These are phyloP conservation scores for Clitoria ternatea DNA, from an alignment of 306 rosid species.

Conservation along the genomic window DNA sequence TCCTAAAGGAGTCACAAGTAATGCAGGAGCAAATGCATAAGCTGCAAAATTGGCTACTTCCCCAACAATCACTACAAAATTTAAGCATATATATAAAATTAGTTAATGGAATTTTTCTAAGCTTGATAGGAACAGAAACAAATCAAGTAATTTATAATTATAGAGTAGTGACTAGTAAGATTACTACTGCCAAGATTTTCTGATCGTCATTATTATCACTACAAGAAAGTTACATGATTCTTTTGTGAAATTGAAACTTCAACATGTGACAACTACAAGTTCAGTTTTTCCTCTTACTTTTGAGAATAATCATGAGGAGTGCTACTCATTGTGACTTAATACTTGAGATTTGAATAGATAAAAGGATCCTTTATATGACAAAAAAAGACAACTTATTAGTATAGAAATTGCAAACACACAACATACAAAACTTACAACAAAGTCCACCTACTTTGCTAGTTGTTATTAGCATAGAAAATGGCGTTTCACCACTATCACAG, in stretches of 20 bases:
- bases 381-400: background rate
- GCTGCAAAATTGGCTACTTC: slow-evolving; percentile 97
- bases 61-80: slow-evolving; percentile 71
- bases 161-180: too few relatives aligned
- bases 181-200: background rate
- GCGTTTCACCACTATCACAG: background rate
- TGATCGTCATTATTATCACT: background rate
- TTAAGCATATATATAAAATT: slow-evolving; percentile 6
- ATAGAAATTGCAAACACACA: background rate
- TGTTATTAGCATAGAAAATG: too few relatives aligned
- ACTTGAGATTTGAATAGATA: background rate
- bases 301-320: background rate
- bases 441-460: background rate
- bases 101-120: background rate
- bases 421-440: background rate
- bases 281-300: background rate
- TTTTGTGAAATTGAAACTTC: background rate
- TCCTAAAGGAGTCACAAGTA: slow-evolving; percentile 93
- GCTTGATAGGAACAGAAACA: background rate
- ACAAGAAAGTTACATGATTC: background rate
- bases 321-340: background rate
- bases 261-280: background rate
- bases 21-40: slow-evolving; percentile 93
- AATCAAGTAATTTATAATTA: background rate
- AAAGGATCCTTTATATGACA: background rate